A percentile compares a stretch with the other conserved stretches of the same genome.
phyloP scores from a whole-genome alignment of 2,329 filamentous ascomycete genomes.

The Fusarium denticulatum region DNA sequence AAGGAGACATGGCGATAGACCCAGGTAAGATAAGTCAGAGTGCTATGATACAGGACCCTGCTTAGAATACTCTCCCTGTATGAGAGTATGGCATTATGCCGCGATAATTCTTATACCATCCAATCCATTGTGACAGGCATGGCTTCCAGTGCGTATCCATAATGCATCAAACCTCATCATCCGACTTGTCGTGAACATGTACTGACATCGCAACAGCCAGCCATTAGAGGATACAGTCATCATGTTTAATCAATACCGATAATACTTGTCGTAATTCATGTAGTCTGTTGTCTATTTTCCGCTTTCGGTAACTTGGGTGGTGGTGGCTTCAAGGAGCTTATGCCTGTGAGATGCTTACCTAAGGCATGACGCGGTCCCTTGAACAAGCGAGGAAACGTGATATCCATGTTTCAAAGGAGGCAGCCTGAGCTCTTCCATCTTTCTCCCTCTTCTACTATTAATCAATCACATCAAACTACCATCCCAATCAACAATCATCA shows the following conservation, averaged over 20 bases:
- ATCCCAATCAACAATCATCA: background rate
- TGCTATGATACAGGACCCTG: background rate
- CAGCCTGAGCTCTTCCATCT: background rate
- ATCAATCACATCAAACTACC: background rate
- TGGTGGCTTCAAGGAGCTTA: background rate
- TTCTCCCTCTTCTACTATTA: background rate
- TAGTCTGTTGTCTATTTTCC: background rate
- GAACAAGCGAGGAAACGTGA: conserved; percentile 18
- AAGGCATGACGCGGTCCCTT: conserved; percentile 36
- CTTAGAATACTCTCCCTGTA: background rate
- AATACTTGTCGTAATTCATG: background rate
- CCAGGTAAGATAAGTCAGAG: background rate
- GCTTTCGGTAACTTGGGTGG: background rate
- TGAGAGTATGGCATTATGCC: background rate
- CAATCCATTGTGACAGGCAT: background rate
- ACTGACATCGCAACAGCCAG: background rate
- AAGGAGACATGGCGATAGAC: background rate
- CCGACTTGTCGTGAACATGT: background rate
- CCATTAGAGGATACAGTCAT: background rate
- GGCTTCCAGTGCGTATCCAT: background rate
- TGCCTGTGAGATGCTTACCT: conserved; percentile 17
- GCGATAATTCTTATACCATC: background rate
- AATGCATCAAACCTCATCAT: background rate
- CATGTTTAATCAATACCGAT: background rate
- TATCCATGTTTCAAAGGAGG: conserved; percentile 19